phyloP scores from a whole-genome alignment of 768 basidiomycete genomes.

The Lactarius psammicola region DNA sequence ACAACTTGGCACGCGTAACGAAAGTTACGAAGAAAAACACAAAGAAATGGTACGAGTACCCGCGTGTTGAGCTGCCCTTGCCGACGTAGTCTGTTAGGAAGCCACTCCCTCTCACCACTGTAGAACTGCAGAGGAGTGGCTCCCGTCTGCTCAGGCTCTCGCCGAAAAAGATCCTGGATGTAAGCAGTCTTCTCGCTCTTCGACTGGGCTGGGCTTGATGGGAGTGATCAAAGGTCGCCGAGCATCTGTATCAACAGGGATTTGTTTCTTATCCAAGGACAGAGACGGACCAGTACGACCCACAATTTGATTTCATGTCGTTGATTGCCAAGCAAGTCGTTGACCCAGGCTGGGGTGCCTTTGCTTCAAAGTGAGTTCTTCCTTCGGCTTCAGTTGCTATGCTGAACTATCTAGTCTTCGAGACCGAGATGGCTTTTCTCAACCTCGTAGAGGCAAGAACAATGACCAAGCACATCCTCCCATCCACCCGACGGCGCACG shows the following conservation, averaged over 20 bases:
- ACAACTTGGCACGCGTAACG: conserved; percentile 65
- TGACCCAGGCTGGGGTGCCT: conserved; percentile 82
- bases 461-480: conserved; percentile 99
- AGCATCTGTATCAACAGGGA: conserved; percentile 91
- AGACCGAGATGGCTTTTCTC: conserved; percentile 73
- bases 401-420: conserved; percentile 2
- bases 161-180: conserved; percentile 91
- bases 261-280: conserved; percentile 97
- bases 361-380: conserved; percentile 68
- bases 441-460: conserved; percentile 86
- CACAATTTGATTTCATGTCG: conserved; percentile 86
- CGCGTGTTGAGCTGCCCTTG: neutral
- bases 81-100: conserved; percentile 57
- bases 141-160: conserved; percentile 86
- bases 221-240: conserved; percentile 64
- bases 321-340: conserved; percentile 83
- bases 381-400: conserved; percentile 6
- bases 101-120: conserved; percentile 92
- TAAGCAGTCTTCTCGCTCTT: conserved; percentile 40
- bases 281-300: conserved; percentile 96
- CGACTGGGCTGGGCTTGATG: neutral
- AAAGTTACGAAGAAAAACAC: conserved; percentile 83
- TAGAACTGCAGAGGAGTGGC: conserved; percentile 94
- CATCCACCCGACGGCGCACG: conserved; percentile 94
- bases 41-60: conserved; percentile 77